Base-by-base conservation (phyloP, 192 early-diverging fungal genomes). In the Funneliformis geosporum region DNA sequence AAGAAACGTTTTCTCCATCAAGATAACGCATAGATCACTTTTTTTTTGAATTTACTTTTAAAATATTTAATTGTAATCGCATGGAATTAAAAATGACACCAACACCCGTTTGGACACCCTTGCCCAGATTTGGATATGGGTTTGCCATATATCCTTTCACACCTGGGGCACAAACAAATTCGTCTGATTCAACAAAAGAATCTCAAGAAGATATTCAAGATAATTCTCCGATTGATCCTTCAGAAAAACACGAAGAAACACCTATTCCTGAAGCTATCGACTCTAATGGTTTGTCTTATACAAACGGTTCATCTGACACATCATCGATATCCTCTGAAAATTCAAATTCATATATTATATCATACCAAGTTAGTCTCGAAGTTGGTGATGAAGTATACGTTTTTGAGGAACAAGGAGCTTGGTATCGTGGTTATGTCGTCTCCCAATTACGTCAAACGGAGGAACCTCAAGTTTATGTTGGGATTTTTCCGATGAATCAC, bases 371-470 rank as follows among this genome's bases (percentile, higher is more conserved):
- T 25, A 44, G 82, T 23, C 60, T 87, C 21, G 86, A 87, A 79
- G 84, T 91, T 25, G 90, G 90, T 23, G 90, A 91, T 73, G 83
- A 88, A 66, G 79, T 91, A 8, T 89, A 86, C 59, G 82, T 91
- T 21, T 80, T 91, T 60, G 90, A 91, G 68, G 82, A 88, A 61
- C 85, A 87, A 70, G 83, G 81, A 23, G 82, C 82, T n/a, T 91
- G 90, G 90, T 85, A 86, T 69, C 81, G 90, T 43, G 90, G 90
- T n/a, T 91, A 91, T 75, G 90, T 91, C 18, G 80, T 91, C 25
- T 82, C 84, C 64, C 66, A 85, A 42, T 62, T 87, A 65, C 80
- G 83, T 55, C 78, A 79, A 74, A 84, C 83, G 1, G 67, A 64
- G 55, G 81, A 86, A 28, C 81, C 84, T 23, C 79, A 83, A 61